Evolutionary conservation across 2,329 filamentous ascomycete genomes (phyloP), one percentile per base, ranked within the genome.

Genomic region (Rutstroemia sp.): DNA sequence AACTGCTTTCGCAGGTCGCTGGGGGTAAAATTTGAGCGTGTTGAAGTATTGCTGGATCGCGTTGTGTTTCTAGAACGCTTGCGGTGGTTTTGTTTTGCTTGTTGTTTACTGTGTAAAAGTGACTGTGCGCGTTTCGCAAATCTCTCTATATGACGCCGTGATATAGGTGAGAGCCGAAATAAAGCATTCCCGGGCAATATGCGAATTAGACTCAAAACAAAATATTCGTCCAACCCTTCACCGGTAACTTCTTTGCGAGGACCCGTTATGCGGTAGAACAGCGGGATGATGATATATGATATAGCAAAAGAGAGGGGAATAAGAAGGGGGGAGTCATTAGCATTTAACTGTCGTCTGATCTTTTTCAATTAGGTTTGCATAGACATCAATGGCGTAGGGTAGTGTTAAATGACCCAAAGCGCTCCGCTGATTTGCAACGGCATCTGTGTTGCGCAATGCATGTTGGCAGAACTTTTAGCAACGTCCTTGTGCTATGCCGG

Each of bases 1-100:
- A 80, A 75, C 76, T 83, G 83, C 84, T 81, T 84, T 84, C 82
- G 82, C 84, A 83, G 83, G 80, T 78, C 79, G 79, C 81, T 77
- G 80, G 77, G 73, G 72, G 80, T 69, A 81, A 76, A 70, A 79
- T 50, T 57, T 63, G 54, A 63, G 67, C 58, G 58, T 63, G 63
- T 59, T 66, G 63, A 61, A 67, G 65, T 62, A 67, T 63, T 61
- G 65, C 64, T 65, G 58, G 57, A 58, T 54, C 57, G 63, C 61
- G 62, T 67, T 65, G 59, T 60, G 66, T 61, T 64, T 66, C 61
- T 58, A 62, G 59, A 64, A 61, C 58, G 60, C 60, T 64, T 45
- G 54, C 60, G 53, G 58, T 62, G 59, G 62, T 49, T 60, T 60
- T 60, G 60, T 61, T 34, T 34, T 57, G 63, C 56, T 60, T 61